A percentile compares a stretch with the other conserved stretches of the same genome.
Evolutionary conservation across 192 early-diverging fungal species (phyloP).

Genomic region (Backusella westeae): DNA sequence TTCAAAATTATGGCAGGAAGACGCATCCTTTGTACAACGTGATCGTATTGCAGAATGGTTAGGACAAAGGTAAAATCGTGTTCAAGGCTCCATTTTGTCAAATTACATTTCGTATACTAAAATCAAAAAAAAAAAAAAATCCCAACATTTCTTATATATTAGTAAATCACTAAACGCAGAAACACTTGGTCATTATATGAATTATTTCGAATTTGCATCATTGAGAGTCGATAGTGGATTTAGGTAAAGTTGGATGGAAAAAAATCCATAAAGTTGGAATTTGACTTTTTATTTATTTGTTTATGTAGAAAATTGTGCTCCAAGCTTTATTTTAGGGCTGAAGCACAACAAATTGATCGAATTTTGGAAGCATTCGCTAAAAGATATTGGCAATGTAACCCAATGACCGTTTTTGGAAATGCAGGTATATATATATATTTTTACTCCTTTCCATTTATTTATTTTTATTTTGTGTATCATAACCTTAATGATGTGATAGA

Average conservation of each 20-base stretch:
- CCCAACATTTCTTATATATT: background rate
- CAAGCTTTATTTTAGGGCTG: constrained; percentile 82
- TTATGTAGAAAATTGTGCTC: constrained; percentile 58
- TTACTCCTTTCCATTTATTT: background rate
- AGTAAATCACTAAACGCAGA: constrained; percentile 55
- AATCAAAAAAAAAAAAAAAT: background rate
- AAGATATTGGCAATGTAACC: constrained; percentile 85
- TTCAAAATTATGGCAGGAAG: constrained; percentile 38
- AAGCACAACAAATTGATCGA: constrained; percentile 93
- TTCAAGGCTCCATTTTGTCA: background rate
- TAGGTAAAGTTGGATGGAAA: constrained; percentile 37
- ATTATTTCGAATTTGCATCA: constrained; percentile 69
- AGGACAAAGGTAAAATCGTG: constrained; percentile 35
- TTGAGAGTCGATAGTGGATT: constrained; percentile 78
- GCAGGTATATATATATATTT: constrained; percentile 17
- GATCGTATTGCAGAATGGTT: constrained; percentile 49
- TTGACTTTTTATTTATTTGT: background rate
- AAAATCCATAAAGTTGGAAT: background rate
- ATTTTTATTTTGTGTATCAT: background rate
- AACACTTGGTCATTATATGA: constrained; percentile 71
- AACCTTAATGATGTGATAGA: background rate
- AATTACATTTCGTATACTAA: background rate
- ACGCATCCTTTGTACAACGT: constrained; percentile 42
- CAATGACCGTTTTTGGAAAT: constrained; percentile 48
- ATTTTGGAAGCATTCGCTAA: constrained; percentile 81